Evolutionary conservation across 805 yeast species (phyloP), one percentile per base, ranked within the genome.

Genomic region (Jamesozyma lodderae): DNA sequence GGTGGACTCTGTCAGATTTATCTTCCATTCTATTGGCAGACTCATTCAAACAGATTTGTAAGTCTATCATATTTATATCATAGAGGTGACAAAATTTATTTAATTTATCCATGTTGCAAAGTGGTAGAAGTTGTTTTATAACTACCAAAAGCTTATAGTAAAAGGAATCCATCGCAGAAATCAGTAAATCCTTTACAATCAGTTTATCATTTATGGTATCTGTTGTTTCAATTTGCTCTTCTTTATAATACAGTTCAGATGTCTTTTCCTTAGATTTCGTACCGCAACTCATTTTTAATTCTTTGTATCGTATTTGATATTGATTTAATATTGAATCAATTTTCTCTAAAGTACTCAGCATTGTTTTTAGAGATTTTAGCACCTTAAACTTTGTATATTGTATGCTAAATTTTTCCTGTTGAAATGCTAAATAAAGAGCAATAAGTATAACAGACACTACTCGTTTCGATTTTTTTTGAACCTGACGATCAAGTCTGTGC

Each of bases 11-110:
- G 32, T 55, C 48, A 20, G 66, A 46, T 30, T 58, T 65, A 4
- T 38, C 45, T 26, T 53, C 55, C n/a, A 69, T 46, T 6, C 39
- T 37, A 3, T 37, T 37, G 5, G 19, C 18, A 1, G 57, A 38
- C 6, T 41, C 34, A 24, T 34, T 44, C 7, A 44, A 31, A 24
- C 41, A 47, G 45, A 52, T 51, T 33, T 53, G 52, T 11, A 64
- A 32, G 22, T 62, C 64, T 1, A 56, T 37, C 3, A 55, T 26
- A 0, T 57, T 49, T 6, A 71, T 46, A 11, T 59, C 67, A 48
- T 72, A 72, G 3, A 72, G 59, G 21, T 60, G 69, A 44, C 70
- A 63, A 42, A 66, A 72, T 41, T 66, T 62, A 28, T 60, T 57
- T 22, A 72, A 48, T 17, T 62, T 68, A 4, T 54, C 43, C 14